phyloP scores from a whole-genome alignment of 1,139 yeast genomes.

The Diutina ranongensis region DNA sequence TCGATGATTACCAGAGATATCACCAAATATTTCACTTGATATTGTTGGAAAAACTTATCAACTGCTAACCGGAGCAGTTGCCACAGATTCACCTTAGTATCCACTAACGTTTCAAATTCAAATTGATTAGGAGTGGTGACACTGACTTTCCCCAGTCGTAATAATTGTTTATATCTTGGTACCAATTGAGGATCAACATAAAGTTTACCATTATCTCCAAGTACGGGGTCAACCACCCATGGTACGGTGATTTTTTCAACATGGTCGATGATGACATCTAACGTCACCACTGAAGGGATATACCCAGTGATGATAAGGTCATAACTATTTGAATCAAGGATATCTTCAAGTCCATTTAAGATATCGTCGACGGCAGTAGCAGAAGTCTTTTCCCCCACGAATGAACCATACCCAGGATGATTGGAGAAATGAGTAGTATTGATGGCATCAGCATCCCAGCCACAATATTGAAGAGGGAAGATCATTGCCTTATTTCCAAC shows the following conservation, averaged over 20 bases:
- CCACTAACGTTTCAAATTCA: conserved; percentile 25
- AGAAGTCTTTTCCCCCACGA: conserved; percentile 17
- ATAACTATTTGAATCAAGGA: conserved; percentile 22
- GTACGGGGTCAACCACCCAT: conserved; percentile 29
- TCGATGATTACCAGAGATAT: conserved; percentile 25
- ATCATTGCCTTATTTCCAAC: conserved; percentile 33
- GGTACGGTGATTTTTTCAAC: conserved; percentile 13
- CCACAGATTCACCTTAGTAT: conserved; percentile 15
- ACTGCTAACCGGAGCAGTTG: conserved; percentile 15
- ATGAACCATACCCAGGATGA: conserved; percentile 36
- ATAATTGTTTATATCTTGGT: conserved; percentile 18
- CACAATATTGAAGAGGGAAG: conserved; percentile 31
- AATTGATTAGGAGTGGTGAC: conserved; percentile 31
- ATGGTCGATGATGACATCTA: conserved; percentile 36
- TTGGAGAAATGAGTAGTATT: conserved; percentile 33
- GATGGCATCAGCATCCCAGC: conserved; percentile 34
- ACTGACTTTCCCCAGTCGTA: conserved; percentile 19
- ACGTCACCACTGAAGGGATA: conserved; percentile 45
- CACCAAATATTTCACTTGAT: conserved; percentile 20
- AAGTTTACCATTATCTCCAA: conserved; percentile 29
- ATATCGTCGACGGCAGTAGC: conserved; percentile 7
- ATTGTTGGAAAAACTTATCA: conserved; percentile 13
- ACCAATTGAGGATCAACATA: conserved; percentile 25
- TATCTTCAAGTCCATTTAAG: conserved; percentile 8
- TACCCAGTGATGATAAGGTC: conserved; percentile 65